phyloP scores from a whole-genome alignment of 371 early-diverging fungal species.

The Circinella umbellata region DNA sequence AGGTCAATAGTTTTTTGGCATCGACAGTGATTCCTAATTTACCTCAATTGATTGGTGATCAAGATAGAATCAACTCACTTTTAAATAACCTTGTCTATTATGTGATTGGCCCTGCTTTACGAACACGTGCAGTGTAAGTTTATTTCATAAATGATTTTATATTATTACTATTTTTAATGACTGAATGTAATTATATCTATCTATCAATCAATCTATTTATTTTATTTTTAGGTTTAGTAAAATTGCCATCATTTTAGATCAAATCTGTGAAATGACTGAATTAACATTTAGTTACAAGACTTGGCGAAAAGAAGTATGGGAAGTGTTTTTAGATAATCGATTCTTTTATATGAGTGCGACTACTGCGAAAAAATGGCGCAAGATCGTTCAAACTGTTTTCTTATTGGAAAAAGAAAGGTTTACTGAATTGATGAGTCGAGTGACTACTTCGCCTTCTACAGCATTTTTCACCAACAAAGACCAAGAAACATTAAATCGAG shows the following conservation, averaged over 20 bases:
- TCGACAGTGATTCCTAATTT: conserved; percentile 70
- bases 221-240: conserved; percentile 25
- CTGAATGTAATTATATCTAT: too few relatives aligned
- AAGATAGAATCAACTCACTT: conserved; percentile 69
- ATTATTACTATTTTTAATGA: too few relatives aligned
- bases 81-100: conserved; percentile 82
- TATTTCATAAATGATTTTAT: background rate
- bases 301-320: conserved; percentile 86
- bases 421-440: conserved; percentile 71
- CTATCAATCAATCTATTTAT: background rate
- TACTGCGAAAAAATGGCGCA: conserved; percentile 67
- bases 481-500: conserved; percentile 75
- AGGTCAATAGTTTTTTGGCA: conserved; percentile 55
- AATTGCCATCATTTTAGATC: conserved; percentile 46
- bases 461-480: conserved; percentile 85
- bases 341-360: conserved; percentile 70
- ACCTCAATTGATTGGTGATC: conserved; percentile 69
- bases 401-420: conserved; percentile 77
- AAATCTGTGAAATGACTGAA: conserved; percentile 61
- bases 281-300: conserved; percentile 70
- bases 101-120: conserved; percentile 73
- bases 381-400: conserved; percentile 69
- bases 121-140: conserved; percentile 34
- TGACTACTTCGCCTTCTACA: conserved; percentile 73
- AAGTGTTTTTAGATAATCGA: conserved; percentile 72